Conservation (phyloP, 306 rosid genomes). For the Morella rubra region DNA sequence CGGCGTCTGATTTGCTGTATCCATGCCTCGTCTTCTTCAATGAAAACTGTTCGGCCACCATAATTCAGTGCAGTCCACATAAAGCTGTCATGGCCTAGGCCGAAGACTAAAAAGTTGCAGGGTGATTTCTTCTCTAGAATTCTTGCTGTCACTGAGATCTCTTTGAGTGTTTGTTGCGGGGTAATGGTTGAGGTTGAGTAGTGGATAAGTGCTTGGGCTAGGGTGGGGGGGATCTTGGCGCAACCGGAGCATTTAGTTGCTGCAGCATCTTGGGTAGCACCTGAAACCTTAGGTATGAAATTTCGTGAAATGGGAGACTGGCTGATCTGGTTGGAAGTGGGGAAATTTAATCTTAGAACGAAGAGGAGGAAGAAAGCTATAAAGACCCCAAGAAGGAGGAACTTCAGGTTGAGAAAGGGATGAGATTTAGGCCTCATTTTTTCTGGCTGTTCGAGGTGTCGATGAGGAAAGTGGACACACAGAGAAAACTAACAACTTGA, state of each 20-base stretch:
- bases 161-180: constrained; percentile 74
- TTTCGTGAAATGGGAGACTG: constrained; percentile 28
- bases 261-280: neutral
- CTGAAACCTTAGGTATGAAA: constrained; percentile 4
- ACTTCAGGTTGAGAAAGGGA: constrained; percentile 49
- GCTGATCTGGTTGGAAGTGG: constrained; percentile 31
- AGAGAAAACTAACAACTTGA: neutral
- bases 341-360: constrained; percentile 48
- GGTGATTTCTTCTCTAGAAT: constrained; percentile 56
- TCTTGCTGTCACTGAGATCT: constrained; percentile 56
- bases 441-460: neutral
- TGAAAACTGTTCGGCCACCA: constrained; percentile 62
- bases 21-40: constrained; percentile 78
- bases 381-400: constrained; percentile 47
- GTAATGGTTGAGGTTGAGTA: constrained; percentile 70
- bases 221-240: constrained; percentile 49
- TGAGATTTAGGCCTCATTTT: constrained; percentile 65
- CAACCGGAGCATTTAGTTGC: constrained; percentile 30
- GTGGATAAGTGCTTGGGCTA: constrained; percentile 60
- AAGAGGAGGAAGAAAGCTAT: constrained; percentile 51
- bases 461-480: neutral
- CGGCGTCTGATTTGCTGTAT: constrained; percentile 49
- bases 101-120: constrained; percentile 77
- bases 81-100: constrained; percentile 82
- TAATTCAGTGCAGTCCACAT: constrained; percentile 78